A percentile compares a stretch with the other conserved stretches of the same genome.
phyloP scores from a whole-genome alignment of 1,139 yeast genomes.

The Arxiozyma heterogenica region DNA sequence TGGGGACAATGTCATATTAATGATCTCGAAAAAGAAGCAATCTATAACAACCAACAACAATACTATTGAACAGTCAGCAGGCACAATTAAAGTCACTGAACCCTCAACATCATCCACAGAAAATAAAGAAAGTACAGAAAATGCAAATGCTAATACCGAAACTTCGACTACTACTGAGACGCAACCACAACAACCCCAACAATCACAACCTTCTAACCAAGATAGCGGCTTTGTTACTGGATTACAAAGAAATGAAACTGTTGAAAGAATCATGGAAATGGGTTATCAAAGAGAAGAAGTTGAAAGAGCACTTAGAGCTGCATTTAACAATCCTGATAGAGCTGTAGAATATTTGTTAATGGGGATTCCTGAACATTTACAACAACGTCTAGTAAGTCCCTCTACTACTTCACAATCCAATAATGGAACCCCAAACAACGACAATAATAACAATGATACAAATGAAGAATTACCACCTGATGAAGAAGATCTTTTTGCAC shows the following conservation, averaged over 20 bases:
- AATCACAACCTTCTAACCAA: slow-evolving; percentile 18
- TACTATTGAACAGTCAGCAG: slow-evolving; percentile 7
- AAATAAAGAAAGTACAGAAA: slow-evolving; percentile 14
- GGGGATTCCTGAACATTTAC: slow-evolving; percentile 72
- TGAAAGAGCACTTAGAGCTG: slow-evolving; percentile 86
- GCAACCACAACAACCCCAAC: slow-evolving; percentile 16
- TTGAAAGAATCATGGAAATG: slow-evolving; percentile 86
- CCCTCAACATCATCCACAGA: slow-evolving; percentile 14
- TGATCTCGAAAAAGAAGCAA: slow-evolving; percentile 48
- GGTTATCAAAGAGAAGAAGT: slow-evolving; percentile 87
- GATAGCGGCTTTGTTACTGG: slow-evolving; percentile 25
- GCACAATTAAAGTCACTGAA: slow-evolving; percentile 14
- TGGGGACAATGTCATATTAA: slow-evolving; percentile 84
- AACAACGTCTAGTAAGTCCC: slow-evolving; percentile 17
- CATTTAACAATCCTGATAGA: slow-evolving; percentile 94
- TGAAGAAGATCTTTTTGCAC: slow-evolving; percentile 54
- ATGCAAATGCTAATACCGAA: slow-evolving; percentile 18
- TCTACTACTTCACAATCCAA: slow-evolving; percentile 8
- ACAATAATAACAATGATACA: neutral
- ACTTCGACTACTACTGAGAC: slow-evolving; percentile 21
- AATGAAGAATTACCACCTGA: slow-evolving; percentile 13
- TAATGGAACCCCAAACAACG: slow-evolving; percentile 4
- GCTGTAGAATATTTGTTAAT: slow-evolving; percentile 92
- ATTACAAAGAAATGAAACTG: slow-evolving; percentile 33
- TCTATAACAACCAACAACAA: slow-evolving; percentile 15